Evolutionary conservation across 192 early-diverging fungal genomes (phyloP).

Genomic region (Dissophora ornata): DNA sequence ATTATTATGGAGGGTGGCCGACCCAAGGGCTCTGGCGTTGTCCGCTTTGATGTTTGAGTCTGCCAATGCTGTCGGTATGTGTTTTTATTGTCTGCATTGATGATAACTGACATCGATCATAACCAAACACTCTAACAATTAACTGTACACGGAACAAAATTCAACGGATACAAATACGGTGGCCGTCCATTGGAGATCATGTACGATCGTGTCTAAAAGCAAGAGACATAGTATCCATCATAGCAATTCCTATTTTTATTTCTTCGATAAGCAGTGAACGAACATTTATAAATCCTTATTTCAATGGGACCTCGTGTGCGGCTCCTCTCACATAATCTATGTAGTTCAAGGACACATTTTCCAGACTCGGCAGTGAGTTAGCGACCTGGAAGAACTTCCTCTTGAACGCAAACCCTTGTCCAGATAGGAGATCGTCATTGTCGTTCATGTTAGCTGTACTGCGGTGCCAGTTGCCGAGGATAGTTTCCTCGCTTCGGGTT

Average conservation of each 20-base stretch:
- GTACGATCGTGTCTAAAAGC: slow-evolving; percentile 20
- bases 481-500: no score
- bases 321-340: no score
- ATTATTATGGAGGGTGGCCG: slow-evolving; percentile 59
- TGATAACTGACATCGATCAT: background rate
- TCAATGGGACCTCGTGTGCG: no score
- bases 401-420: no score
- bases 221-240: background rate
- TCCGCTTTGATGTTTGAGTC: slow-evolving; percentile 59
- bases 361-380: no score
- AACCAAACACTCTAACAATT: background rate
- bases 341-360: no score
- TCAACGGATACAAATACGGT: slow-evolving; percentile 40
- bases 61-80: slow-evolving; percentile 64
- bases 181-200: slow-evolving; percentile 32
- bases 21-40: slow-evolving; percentile 66
- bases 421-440: no score
- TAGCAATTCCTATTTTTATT: background rate
- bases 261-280: no score
- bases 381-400: no score
- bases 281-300: no score
- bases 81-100: background rate
- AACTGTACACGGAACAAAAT: slow-evolving; percentile 10
- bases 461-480: no score
- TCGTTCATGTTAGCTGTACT: no score